These are phyloP conservation scores for Chaetomium strumarium DNA, from an alignment of 2,329 filamentous ascomycete species.

Conservation along the genomic window DNA sequence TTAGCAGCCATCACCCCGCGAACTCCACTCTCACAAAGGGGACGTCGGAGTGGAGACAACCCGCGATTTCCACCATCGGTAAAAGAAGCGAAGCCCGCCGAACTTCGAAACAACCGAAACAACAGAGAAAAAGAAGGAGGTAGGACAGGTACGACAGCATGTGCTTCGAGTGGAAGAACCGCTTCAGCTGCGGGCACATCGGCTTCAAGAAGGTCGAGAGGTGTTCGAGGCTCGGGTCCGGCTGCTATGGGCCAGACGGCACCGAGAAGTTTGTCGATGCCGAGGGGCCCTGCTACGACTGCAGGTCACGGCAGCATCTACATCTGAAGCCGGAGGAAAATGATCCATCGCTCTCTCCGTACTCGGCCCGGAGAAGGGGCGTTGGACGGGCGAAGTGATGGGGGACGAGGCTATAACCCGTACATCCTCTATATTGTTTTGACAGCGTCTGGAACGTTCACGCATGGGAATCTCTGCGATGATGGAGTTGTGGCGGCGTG, in stretches of 20 bases:
- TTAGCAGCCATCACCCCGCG: no score
- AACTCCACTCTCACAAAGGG: no score
- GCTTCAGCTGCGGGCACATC: constrained; percentile 10
- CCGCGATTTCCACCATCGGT: no score
- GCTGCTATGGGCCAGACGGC: constrained; percentile 10
- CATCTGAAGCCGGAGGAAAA: neutral
- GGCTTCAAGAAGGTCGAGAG: constrained; percentile 7
- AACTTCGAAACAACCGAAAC: no score
- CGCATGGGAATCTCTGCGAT: no score
- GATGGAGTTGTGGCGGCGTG: no score
- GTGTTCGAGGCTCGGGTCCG: neutral
- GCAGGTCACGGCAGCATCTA: neutral
- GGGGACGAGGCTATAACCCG: neutral
- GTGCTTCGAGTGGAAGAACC: constrained; percentile 14
- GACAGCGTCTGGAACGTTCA: no score
- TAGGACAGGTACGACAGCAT: neutral
- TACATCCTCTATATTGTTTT: no score
- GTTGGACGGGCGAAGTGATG: neutral
- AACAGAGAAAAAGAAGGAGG: neutral
- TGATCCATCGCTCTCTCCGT: neutral
- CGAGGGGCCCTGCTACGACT: constrained; percentile 3
- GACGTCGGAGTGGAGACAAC: no score
- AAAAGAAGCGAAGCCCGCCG: no score
- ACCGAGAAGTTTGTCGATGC: neutral
- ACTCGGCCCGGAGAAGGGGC: neutral